phyloP scores from a whole-genome alignment of 1,139 yeast species.

The Pichia sp. region DNA sequence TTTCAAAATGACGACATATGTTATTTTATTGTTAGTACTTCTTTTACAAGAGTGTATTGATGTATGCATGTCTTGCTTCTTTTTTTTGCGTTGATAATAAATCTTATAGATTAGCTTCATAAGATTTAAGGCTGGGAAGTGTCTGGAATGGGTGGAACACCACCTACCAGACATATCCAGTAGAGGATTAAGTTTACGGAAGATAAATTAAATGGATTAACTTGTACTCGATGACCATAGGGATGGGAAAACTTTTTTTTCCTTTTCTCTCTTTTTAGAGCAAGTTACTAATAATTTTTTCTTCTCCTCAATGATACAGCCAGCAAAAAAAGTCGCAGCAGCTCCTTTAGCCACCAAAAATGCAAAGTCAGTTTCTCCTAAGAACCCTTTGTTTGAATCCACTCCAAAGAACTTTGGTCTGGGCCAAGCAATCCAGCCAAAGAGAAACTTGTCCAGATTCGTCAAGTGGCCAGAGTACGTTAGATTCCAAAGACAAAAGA shows the following conservation, averaged over 20 bases:
- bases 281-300: constrained; percentile 23
- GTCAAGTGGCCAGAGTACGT: constrained; percentile 99
- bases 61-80: constrained; percentile 9
- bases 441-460: constrained; percentile 91
- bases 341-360: constrained; percentile 56
- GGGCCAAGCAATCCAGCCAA: constrained; percentile 93
- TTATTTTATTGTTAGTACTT: neutral
- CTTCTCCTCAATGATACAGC: constrained; percentile 71
- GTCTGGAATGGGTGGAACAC: neutral
- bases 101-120: neutral
- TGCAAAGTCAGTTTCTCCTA: constrained; percentile 28
- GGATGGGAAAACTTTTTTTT: neutral
- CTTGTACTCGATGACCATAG: constrained; percentile 22
- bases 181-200: constrained; percentile 21
- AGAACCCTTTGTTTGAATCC: constrained; percentile 70
- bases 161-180: constrained; percentile 1
- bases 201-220: constrained; percentile 10
- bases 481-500: constrained; percentile 96
- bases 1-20: neutral
- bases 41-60: neutral
- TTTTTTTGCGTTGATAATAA: neutral
- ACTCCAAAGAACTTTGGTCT: constrained; percentile 94
- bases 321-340: constrained; percentile 90
- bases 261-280: neutral
- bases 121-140: constrained; percentile 13